These are phyloP conservation scores for Casuarina glauca DNA, from an alignment of 306 rosid species.

Conservation along the genomic window DNA sequence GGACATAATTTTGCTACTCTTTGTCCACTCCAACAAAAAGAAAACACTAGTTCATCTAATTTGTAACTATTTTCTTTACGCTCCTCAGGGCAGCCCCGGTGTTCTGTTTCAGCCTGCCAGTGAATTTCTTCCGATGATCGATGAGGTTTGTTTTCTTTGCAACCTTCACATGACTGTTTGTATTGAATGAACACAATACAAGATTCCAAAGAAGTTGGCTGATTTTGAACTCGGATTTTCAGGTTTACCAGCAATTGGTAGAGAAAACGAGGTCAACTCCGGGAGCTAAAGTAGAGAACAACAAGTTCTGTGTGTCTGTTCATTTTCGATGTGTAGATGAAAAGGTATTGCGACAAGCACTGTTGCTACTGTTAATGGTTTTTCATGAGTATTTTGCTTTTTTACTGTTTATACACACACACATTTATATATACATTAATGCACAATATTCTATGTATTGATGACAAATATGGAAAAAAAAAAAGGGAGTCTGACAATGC, in stretches of 20 bases:
- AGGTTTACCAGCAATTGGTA: conserved; percentile 60
- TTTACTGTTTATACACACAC: not conserved
- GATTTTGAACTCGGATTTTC: conserved; percentile 17
- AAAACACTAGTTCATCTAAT: not conserved
- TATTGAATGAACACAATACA: not conserved
- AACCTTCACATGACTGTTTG: not conserved
- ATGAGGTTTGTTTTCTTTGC: conserved; percentile 46
- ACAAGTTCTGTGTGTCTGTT: conserved; percentile 82
- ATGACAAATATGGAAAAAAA: not conserved
- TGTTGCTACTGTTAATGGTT: not conserved
- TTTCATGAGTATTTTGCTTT: not conserved
- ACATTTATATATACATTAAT: not conserved
- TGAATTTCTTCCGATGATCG: conserved; percentile 89
- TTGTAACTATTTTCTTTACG: not conserved
- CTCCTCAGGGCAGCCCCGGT: conserved; percentile 51
- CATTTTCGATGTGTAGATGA: conserved; percentile 95
- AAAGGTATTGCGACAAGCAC: conserved; percentile 45
- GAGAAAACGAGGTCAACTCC: conserved; percentile 71
- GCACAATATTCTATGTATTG: not conserved
- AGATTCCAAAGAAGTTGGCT: not conserved
- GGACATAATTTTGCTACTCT: not conserved
- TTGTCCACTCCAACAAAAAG: not conserved
- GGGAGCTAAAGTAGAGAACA: conserved; percentile 84
- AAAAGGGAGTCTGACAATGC: conserved; percentile 15
- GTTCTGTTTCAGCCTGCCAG: conserved; percentile 85